Conservation (phyloP, 2,329 filamentous ascomycete species). For the Harringtonia lauricola region DNA sequence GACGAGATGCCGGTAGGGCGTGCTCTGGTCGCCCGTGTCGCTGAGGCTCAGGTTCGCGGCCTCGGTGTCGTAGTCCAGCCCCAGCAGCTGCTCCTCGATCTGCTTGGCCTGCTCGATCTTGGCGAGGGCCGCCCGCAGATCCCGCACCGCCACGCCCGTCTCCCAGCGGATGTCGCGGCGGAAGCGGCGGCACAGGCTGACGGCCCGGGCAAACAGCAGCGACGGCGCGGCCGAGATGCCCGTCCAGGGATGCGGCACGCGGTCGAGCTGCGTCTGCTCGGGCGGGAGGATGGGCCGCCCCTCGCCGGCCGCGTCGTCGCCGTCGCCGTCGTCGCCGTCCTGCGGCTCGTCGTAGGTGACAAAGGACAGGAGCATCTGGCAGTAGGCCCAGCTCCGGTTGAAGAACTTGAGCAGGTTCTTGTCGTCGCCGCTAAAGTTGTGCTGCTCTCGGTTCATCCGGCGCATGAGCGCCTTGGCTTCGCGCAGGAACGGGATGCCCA, state of each 20-base stretch:
- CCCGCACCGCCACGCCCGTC: conserved; percentile 10
- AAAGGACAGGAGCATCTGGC: conserved; percentile 24
- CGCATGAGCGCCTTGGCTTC: conserved; percentile 6
- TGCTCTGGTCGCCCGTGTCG: conserved; percentile 20
- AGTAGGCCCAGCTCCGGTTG: conserved; percentile 24
- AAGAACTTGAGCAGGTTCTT: conserved; percentile 20
- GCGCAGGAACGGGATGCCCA: conserved; percentile 1
- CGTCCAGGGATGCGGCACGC: conserved; percentile 23
- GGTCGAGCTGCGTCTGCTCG: neutral
- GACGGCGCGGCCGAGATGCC: conserved; percentile 21
- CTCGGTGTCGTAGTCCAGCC: conserved; percentile 17
- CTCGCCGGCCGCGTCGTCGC: neutral
- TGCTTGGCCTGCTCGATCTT: conserved; percentile 20
- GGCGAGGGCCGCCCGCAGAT: conserved; percentile 13
- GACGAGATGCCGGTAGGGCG: conserved; percentile 20
- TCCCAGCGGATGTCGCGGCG: conserved; percentile 13
- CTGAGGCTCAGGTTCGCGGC: conserved; percentile 12
- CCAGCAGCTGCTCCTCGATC: conserved; percentile 22
- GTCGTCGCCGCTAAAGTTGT: conserved; percentile 6
- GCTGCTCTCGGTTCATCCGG: neutral
- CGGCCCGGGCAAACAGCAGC: conserved; percentile 18
- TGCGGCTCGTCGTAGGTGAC: conserved; percentile 16
- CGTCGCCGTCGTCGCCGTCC: neutral
- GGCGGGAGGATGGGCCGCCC: neutral
- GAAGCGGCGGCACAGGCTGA: conserved; percentile 22